Conservation (phyloP, 192 early-diverging fungal genomes). For the Coemansia javaensis region DNA sequence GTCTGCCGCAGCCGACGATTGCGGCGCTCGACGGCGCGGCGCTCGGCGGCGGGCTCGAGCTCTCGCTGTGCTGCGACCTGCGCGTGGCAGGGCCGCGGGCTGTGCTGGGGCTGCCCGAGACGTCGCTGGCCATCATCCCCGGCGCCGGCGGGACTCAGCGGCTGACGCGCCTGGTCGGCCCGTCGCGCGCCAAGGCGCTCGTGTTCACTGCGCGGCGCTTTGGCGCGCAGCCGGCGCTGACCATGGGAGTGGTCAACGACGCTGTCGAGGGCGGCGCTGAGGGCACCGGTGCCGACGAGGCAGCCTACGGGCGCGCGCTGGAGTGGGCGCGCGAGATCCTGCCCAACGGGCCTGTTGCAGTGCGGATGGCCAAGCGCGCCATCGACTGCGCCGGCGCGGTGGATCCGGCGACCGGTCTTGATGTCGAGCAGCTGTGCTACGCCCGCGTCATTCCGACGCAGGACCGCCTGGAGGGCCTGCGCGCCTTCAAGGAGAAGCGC, state of each 20-base stretch:
- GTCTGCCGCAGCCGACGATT: constrained; percentile 89
- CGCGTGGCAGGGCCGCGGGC: constrained; percentile 76
- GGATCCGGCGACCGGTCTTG: constrained; percentile 81
- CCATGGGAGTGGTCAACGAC: constrained; percentile 74
- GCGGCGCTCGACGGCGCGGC: constrained; percentile 90
- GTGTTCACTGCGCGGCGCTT: constrained; percentile 81
- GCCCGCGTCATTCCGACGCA: constrained; percentile 90
- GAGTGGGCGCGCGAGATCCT: constrained; percentile 75
- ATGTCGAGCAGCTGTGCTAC: constrained; percentile 92
- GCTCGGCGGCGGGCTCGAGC: constrained; percentile 87
- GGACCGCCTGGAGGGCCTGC: constrained; percentile 85
- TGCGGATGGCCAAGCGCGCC: constrained; percentile 87
- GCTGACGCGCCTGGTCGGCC: constrained; percentile 80
- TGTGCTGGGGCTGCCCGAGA: constrained; percentile 86
- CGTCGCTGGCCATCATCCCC: constrained; percentile 90
- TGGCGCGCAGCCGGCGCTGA: constrained; percentile 58
- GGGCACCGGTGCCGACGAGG: constrained; percentile 16
- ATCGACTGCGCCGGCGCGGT: constrained; percentile 76
- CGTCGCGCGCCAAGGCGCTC: constrained; percentile 84
- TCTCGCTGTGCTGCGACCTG: constrained; percentile 86
- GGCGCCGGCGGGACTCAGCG: constrained; percentile 96
- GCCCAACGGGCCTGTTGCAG: constrained; percentile 77
- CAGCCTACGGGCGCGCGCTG: constrained; percentile 61
- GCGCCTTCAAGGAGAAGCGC: constrained; percentile 79
- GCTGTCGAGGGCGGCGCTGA: constrained; percentile 11